Evolutionary conservation across 1,139 yeast genomes (phyloP).

Genomic region (Diutina mesorugosa): DNA sequence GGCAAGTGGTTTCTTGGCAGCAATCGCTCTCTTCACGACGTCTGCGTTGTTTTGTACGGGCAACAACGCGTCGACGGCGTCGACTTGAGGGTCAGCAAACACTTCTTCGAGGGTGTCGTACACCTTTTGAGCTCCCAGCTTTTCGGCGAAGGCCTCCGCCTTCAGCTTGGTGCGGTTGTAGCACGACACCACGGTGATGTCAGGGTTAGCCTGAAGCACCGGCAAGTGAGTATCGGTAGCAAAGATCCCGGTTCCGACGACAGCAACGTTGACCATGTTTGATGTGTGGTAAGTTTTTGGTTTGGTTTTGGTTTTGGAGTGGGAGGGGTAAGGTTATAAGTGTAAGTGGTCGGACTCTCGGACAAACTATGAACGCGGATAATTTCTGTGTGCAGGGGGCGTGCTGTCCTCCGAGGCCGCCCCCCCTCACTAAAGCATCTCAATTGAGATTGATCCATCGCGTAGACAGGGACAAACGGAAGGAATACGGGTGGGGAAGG

Average conservation of each 20-base stretch:
- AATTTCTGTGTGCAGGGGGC: neutral
- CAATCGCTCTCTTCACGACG: constrained; percentile 53
- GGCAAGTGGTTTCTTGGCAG: constrained; percentile 61
- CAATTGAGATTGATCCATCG: no score
- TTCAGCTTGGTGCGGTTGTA: constrained; percentile 74
- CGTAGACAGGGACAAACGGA: no score
- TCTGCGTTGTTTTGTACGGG: constrained; percentile 73
- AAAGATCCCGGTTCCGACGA: constrained; percentile 87
- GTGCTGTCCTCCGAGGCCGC: neutral
- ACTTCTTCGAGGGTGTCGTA: constrained; percentile 54
- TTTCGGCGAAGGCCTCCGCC: constrained; percentile 67
- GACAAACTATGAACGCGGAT: neutral
- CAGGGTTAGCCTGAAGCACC: constrained; percentile 33
- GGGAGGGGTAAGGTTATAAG: no score
- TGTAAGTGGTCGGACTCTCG: neutral
- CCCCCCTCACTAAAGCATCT: neutral
- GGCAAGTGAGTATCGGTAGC: constrained; percentile 81
- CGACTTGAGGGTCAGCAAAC: constrained; percentile 49
- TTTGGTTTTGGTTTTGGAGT: no score
- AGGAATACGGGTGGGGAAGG: no score
- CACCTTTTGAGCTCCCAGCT: constrained; percentile 43
- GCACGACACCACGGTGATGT: constrained; percentile 36
- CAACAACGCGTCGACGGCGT: constrained; percentile 68
- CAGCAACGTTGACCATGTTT: constrained; percentile 34
- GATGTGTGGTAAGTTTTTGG: no score